Percentiles rank a stretch among this genome's conserved stretches.
Evolutionary conservation across 768 basidiomycete species (phyloP).

Genomic region (Lactarius evosmus): DNA sequence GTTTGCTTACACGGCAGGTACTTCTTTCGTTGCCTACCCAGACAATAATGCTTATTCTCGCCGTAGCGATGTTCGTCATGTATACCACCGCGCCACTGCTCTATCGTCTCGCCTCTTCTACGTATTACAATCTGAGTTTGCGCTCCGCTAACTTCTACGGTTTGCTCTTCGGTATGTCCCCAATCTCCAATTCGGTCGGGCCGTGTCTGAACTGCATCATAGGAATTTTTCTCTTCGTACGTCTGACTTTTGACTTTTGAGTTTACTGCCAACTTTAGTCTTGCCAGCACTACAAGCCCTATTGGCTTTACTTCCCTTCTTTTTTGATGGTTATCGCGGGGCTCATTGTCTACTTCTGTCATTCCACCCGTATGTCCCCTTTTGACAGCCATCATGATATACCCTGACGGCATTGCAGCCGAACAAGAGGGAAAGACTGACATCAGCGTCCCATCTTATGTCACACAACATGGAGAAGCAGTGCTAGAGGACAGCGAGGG

Average conservation of each 20-base stretch:
- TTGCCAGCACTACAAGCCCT: conserved; percentile 70
- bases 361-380: conserved; percentile 63
- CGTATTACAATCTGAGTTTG: conserved; percentile 80
- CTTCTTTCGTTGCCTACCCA: background rate
- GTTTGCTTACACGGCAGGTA: conserved; percentile 48
- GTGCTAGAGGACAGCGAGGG: background rate
- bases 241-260: conserved; percentile 23
- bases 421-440: conserved; percentile 69
- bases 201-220: background rate
- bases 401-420: conserved; percentile 40
- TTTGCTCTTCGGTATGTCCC: conserved; percentile 57
- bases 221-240: conserved; percentile 55
- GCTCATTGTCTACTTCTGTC: conserved; percentile 84
- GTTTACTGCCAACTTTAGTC: background rate
- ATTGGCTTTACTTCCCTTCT: conserved; percentile 86
- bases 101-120: conserved; percentile 83
- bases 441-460: conserved; percentile 57
- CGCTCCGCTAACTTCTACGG: conserved; percentile 87
- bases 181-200: conserved; percentile 2
- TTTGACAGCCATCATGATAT: background rate
- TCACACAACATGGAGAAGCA: conserved; percentile 33
- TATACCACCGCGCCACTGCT: conserved; percentile 85
- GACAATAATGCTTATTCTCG: background rate
- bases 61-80: conserved; percentile 71
- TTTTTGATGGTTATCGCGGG: conserved; percentile 69